These are phyloP conservation scores for Paraurostyla sp. DNA, from an alignment of 73 alveolate genomes.

Conservation along the genomic window DNA sequence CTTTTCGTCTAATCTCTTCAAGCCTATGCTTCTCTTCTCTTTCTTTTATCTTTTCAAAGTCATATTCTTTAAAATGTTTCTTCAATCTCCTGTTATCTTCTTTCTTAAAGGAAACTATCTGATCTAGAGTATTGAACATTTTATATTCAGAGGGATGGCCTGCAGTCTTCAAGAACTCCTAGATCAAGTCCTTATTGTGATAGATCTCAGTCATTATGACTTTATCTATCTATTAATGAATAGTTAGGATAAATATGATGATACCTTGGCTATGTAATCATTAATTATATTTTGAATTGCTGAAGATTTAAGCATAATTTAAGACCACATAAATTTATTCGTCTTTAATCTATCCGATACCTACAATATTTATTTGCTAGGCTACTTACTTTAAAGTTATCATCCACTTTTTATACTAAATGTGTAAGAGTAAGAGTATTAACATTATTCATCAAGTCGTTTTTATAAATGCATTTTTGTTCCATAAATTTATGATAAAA, in stretches of 20 bases:
- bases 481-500: background rate
- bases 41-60: slow-evolving; percentile 8
- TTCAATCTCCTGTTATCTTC: background rate
- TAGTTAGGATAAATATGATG: background rate
- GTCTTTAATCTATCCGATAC: background rate
- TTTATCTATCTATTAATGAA: background rate
- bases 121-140: background rate
- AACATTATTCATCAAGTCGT: background rate
- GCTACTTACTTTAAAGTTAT: background rate
- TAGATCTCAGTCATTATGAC: slow-evolving; percentile 6
- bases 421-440: background rate
- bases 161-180: background rate
- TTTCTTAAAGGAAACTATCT: background rate
- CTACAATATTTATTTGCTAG: background rate
- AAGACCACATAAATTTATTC: slow-evolving; percentile 16
- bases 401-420: background rate
- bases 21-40: background rate
- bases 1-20: background rate
- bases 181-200: background rate
- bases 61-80: background rate
- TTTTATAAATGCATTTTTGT: background rate
- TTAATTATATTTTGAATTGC: background rate
- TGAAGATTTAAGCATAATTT: background rate
- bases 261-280: background rate
- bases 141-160: background rate